Evolutionary conservation across 2,329 filamentous ascomycete species (phyloP), one percentile per base, ranked within the genome.

Genomic region (Thelonectria rubi): DNA sequence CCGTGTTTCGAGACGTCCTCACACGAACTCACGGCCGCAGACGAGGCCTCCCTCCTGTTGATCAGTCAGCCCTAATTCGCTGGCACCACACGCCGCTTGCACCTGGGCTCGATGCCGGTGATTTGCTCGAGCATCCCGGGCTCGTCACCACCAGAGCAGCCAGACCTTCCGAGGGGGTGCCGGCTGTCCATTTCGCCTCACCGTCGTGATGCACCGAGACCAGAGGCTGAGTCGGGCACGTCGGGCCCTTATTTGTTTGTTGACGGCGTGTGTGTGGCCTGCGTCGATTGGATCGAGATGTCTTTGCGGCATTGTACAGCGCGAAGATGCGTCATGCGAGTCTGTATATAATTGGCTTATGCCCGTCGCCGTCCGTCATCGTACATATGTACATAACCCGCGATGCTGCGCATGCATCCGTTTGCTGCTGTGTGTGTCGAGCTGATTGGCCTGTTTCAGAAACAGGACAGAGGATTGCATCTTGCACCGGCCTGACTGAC

Each of bases 31-130:
- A 54, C 58, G 64, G 53, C 60, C 68, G 46, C 30, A 67, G 60
- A 60, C 58, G 66, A 70, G 67, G 64, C 68, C 57, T 37, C 49
- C 66, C n/a, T n/a, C n/a, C n/a, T n/a, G 20, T 24, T 56, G 26
- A 17, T 48, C 39, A 26, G 32, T 53, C 42, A 40, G 61, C 55
- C 65, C 55, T 59, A 59, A 53, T 69, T 50, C 51, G 69, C 59
- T 71, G 69, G 69, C 69, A 71, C 69, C 69, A 69, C 64, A 66
- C 60, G 53, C 54, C 45, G 67, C 69, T 67, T 64, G 69, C 55
- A 61, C 42, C 64, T 47, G 55, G 51, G 14, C 39, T 56, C 57
- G 59, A 58, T 21, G 12, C 30, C 32, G 40, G 17, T 58, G 43
- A 70, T 69, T 69, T 59, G 68, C 34, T 39, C 49, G 59, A 39